Evolutionary conservation across 208 protist species (phyloP), one percentile per base, ranked within the genome.

Genomic region (Trichomonas gallinae): DNA sequence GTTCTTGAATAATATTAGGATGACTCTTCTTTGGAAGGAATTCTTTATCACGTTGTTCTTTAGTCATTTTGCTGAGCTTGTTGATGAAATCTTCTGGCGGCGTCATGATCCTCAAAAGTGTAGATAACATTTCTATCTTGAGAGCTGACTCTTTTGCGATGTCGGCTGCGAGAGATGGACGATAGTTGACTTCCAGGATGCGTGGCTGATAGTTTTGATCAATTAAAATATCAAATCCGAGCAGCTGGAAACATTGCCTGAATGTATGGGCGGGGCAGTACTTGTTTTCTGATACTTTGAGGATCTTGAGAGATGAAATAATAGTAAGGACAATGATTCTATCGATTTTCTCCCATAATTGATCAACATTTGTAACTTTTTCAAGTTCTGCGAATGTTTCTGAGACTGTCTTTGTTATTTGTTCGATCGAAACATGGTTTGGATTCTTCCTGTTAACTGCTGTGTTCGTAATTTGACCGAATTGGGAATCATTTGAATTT

Each of bases 151-250:
- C 63, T 31, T 82, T 82, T 8, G 11, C 31, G 9, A 34, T 36
- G n/a, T 82, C 9, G 11, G 31, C 63, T 8, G 23, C n/a, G 88
- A 99, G 98, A 44, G 98, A 99, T 17, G 97, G 97, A n/a, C n/a
- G 96, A 15, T 34, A 48, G 97, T 97, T 97, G 17, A 97, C 91
- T 97, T 97, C 97, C 26, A 97, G 87, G 4, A 97, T 9, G 46
- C 96, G 97, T 38, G 97, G 97, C n/a, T 97, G 49, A 17, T 97
- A 45, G 10, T 88, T 46, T 15, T 46, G 38, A 63, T 97, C 97
- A 31, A 97, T 63, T 13, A 97, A 26, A n/a, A 97, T 97, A 82
- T 97, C 97, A 36, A 97, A 81, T 0, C 97, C 97, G 36, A 96
- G 96, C 31, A 97, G 26, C 36, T 97, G 97, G 72, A 97, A 97